Evolutionary conservation across 2,329 filamentous ascomycete species (phyloP).

Genomic region (Chalara sp.): DNA sequence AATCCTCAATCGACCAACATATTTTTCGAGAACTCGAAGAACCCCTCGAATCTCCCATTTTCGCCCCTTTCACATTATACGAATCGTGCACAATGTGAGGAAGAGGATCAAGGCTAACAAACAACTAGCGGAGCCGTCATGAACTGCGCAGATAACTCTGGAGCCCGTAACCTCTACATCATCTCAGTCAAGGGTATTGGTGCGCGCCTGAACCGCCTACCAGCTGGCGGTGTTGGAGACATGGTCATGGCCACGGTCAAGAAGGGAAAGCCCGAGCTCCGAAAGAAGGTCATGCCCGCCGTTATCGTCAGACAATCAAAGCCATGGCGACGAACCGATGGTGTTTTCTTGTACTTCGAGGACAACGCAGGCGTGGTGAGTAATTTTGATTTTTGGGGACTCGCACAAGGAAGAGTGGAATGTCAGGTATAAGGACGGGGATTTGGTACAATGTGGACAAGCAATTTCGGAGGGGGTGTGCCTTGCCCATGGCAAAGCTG

Average conservation of each 20-base stretch:
- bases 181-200: constrained; percentile 99
- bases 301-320: constrained; percentile 98
- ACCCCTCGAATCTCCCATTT: constrained; percentile 14
- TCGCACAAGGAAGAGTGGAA: too few species aligned
- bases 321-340: constrained; percentile 98
- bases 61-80: not conserved
- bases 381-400: constrained; percentile 27
- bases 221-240: constrained; percentile 95
- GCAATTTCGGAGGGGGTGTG: too few species aligned
- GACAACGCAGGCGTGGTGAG: constrained; percentile 98
- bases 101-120: constrained; percentile 7
- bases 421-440: not conserved
- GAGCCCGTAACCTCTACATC: constrained; percentile 98
- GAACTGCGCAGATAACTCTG: constrained; percentile 99
- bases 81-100: too few species aligned
- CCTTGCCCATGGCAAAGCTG: not conserved
- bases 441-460: not conserved
- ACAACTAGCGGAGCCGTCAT: constrained; percentile 83
- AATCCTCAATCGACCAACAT: too few species aligned
- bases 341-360: constrained; percentile 99
- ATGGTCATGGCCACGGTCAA: constrained; percentile 99
- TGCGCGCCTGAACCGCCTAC: constrained; percentile 94
- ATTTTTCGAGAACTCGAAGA: constrained; percentile 16
- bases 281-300: constrained; percentile 99
- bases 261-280: constrained; percentile 99